These are phyloP conservation scores for Penicillium herquei DNA, from an alignment of 495 filamentous ascomycete species.

Conservation along the genomic window DNA sequence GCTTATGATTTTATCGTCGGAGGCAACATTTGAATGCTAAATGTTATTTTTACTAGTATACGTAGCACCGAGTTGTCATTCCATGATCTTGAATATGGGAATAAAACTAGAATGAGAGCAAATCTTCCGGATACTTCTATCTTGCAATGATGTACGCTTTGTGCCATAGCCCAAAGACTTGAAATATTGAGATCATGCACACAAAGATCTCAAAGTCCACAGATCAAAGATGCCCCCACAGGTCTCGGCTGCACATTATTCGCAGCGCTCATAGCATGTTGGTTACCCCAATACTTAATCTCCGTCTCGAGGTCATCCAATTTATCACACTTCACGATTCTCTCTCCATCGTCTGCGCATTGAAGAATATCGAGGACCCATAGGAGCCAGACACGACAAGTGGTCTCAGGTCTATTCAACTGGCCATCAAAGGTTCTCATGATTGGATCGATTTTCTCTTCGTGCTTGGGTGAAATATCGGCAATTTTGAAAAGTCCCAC, in stretches of 20 bases:
- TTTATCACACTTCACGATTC: constrained; percentile 10
- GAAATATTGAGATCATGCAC: not conserved
- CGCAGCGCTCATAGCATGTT: constrained; percentile 1
- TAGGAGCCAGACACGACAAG: constrained; percentile 15
- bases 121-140: too few relatives aligned
- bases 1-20: too few relatives aligned
- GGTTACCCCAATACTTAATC: constrained; percentile 19
- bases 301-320: constrained; percentile 11
- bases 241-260: constrained; percentile 11
- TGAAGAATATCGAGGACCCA: constrained; percentile 10
- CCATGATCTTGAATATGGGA: too few relatives aligned
- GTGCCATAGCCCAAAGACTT: too few relatives aligned
- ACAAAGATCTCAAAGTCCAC: constrained; percentile 1
- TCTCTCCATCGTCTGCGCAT: constrained; percentile 4
- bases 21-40: too few relatives aligned
- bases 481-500: constrained; percentile 19
- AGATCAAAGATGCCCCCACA: constrained; percentile 10
- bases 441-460: constrained; percentile 6
- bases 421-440: constrained; percentile 8
- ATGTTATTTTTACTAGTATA: too few relatives aligned
- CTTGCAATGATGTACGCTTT: too few relatives aligned
- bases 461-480: not conserved
- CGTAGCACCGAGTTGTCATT: too few relatives aligned
- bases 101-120: too few relatives aligned
- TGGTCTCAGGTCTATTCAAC: constrained; percentile 7